A percentile compares a stretch with the other conserved stretches of the same genome.
phyloP scores from a whole-genome alignment of 1,284 basidiomycete species.

The Wolfiporia cocos region DNA sequence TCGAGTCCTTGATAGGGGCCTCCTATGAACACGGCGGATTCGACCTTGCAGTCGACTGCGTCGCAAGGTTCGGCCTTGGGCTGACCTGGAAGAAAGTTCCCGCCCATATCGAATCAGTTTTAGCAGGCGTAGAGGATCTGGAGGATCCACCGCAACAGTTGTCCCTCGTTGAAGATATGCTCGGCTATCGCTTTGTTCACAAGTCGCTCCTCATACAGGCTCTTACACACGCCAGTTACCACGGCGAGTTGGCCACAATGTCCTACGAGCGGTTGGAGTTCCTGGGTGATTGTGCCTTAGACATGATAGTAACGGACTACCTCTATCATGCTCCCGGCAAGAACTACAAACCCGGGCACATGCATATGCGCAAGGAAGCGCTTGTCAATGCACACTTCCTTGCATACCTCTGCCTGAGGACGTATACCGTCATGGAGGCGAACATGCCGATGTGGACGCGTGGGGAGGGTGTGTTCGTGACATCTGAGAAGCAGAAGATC shows the following conservation, averaged over 20 bases:
- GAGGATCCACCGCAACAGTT: slow-evolving; percentile 43
- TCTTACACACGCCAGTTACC: slow-evolving; percentile 71
- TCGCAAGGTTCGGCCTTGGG: slow-evolving; percentile 51
- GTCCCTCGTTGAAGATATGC: slow-evolving; percentile 54
- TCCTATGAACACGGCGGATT: slow-evolving; percentile 67
- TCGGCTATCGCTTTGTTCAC: slow-evolving; percentile 65
- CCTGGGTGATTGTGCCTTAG: slow-evolving; percentile 66
- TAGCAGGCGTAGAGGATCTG: slow-evolving; percentile 37
- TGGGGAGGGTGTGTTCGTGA: slow-evolving; percentile 29
- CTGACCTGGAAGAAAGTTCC: slow-evolving; percentile 46
- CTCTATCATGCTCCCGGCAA: slow-evolving; percentile 59
- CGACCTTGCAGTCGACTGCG: slow-evolving; percentile 51
- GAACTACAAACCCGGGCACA: slow-evolving; percentile 59
- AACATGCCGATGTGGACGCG: slow-evolving; percentile 40
- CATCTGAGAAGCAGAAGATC: slow-evolving; percentile 37
- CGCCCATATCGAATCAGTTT: slow-evolving; percentile 37
- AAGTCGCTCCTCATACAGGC: slow-evolving; percentile 70
- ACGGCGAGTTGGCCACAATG: slow-evolving; percentile 47
- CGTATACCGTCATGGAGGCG: slow-evolving; percentile 34
- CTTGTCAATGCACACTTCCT: slow-evolving; percentile 69
- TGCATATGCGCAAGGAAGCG: slow-evolving; percentile 59
- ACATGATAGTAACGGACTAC: slow-evolving; percentile 63
- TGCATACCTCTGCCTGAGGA: slow-evolving; percentile 55
- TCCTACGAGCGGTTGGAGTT: slow-evolving; percentile 85
- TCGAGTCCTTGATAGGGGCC: slow-evolving; percentile 76